A percentile compares a stretch with the other conserved stretches of the same genome.
phyloP scores from a whole-genome alignment of 2,329 filamentous ascomycete species.

The Onygena corvina region DNA sequence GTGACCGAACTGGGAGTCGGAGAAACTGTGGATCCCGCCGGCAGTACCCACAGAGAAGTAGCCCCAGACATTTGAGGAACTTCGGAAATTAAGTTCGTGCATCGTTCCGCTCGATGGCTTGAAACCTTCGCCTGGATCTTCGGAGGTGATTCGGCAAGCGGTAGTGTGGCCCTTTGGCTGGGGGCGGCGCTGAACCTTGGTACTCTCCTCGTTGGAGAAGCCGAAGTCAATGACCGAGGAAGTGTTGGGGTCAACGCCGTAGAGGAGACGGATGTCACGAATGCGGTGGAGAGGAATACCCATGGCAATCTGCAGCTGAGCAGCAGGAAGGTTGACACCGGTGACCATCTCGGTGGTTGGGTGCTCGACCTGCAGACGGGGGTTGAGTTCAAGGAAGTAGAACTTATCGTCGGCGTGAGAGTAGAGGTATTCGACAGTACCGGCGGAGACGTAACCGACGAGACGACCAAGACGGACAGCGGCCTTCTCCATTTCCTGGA shows the following conservation, averaged over 20 bases:
- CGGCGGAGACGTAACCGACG: constrained; percentile 95
- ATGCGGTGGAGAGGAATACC: constrained; percentile 92
- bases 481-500: constrained; percentile 92
- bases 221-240: constrained; percentile 87
- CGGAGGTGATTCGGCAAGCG: constrained; percentile 96
- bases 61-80: constrained; percentile 98
- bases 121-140: constrained; percentile 97
- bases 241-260: constrained; percentile 85
- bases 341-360: constrained; percentile 99
- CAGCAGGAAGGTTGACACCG: constrained; percentile 91
- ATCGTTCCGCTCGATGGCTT: constrained; percentile 98
- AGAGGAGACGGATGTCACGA: constrained; percentile 87
- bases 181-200: constrained; percentile 74
- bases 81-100: constrained; percentile 98
- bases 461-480: constrained; percentile 86
- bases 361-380: constrained; percentile 98
- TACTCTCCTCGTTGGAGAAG: constrained; percentile 76
- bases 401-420: constrained; percentile 97
- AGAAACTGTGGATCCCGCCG: constrained; percentile 97
- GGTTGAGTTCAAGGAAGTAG: constrained; percentile 98
- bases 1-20: constrained; percentile 96
- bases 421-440: constrained; percentile 98
- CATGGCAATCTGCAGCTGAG: constrained; percentile 98
- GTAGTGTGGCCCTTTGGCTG: constrained; percentile 94
- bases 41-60: constrained; percentile 98